phyloP scores from a whole-genome alignment of 2,329 filamentous ascomycete species.

The Kalmusia sp. region DNA sequence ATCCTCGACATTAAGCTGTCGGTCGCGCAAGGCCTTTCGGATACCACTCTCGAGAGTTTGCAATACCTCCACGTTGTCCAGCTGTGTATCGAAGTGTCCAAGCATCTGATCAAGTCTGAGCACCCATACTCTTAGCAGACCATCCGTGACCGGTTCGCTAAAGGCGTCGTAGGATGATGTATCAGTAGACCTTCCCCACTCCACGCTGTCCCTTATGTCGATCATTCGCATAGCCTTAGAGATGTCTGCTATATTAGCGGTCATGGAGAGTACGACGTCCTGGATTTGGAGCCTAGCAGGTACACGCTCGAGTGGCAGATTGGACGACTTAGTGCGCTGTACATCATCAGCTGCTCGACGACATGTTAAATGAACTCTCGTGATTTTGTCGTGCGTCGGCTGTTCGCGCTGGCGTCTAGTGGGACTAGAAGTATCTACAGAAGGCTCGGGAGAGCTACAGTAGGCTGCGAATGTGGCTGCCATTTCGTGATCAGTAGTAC shows the following conservation, averaged over 20 bases:
- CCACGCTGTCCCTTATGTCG: conserved; percentile 28
- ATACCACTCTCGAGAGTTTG: conserved; percentile 24
- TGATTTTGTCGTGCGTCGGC: neutral
- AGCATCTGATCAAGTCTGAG: conserved; percentile 22
- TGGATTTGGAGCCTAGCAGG: conserved; percentile 38
- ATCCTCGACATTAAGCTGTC: too few species aligned
- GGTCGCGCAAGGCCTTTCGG: conserved; percentile 4
- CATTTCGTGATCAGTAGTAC: conserved; percentile 3
- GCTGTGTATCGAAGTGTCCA: conserved; percentile 9
- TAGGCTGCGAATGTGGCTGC: conserved; percentile 1
- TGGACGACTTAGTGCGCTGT: conserved; percentile 43
- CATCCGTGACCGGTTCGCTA: conserved; percentile 1
- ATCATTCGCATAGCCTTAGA: conserved; percentile 19
- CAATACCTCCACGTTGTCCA: conserved; percentile 14
- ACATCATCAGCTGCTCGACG: conserved; percentile 15
- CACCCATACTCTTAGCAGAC: conserved; percentile 22
- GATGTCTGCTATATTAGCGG: conserved; percentile 10
- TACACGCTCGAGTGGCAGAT: conserved; percentile 48
- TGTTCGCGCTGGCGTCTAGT: neutral
- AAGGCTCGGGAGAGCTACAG: conserved; percentile 7
- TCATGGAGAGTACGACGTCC: conserved; percentile 17
- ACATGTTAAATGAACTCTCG: conserved; percentile 3
- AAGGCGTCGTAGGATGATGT: conserved; percentile 19
- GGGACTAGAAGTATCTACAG: neutral
- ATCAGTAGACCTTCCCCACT: conserved; percentile 23